These are phyloP conservation scores for Pontederia paniculata DNA, from an alignment of 176 grass and related monocot species.

Conservation along the genomic window DNA sequence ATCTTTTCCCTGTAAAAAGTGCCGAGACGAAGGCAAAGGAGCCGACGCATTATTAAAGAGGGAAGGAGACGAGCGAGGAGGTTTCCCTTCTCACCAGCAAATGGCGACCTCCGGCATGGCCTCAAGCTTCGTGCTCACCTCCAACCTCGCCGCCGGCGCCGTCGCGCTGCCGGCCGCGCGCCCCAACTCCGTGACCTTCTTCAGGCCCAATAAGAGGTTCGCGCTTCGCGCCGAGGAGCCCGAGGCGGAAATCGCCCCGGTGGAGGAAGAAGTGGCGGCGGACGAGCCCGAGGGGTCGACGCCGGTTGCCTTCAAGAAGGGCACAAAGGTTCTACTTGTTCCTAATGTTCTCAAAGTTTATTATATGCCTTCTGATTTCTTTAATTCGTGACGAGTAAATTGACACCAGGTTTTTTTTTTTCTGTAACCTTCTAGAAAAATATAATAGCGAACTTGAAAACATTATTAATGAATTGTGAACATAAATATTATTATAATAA, in stretches of 20 bases:
- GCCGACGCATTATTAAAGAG: too few relatives aligned
- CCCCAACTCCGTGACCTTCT: background rate
- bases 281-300: background rate
- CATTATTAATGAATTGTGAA: too few relatives aligned
- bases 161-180: background rate
- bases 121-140: background rate
- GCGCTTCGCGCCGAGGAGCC: constrained; percentile 1
- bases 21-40: background rate
- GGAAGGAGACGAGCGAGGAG: too few relatives aligned
- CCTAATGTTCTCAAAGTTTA: background rate
- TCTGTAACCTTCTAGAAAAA: too few relatives aligned
- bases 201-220: background rate
- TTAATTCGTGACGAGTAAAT: background rate
- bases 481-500: too few relatives aligned
- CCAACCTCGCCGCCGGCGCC: background rate
- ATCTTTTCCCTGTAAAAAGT: background rate
- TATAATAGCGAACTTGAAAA: too few relatives aligned
- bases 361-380: background rate
- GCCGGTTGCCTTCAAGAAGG: constrained; percentile 3
- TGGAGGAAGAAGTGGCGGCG: background rate
- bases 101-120: constrained; percentile 6
- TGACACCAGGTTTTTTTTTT: too few relatives aligned
- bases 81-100: background rate
- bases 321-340: background rate
- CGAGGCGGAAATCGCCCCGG: background rate